These are phyloP conservation scores for Torulaspora gathmanii DNA, from an alignment of 805 yeast genomes.

Conservation along the genomic window DNA sequence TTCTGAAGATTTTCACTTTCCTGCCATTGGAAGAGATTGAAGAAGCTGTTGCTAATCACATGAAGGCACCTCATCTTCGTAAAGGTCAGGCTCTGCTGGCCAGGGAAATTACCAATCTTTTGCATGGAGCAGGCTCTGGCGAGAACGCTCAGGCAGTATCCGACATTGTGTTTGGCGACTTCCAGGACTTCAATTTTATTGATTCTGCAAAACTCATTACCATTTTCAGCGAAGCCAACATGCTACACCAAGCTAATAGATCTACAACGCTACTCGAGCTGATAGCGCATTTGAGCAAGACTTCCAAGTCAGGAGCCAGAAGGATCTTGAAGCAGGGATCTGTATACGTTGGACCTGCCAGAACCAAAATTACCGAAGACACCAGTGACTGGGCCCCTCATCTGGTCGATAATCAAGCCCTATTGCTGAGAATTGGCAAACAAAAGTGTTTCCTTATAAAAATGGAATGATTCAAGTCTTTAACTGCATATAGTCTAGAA, in stretches of 20 bases:
- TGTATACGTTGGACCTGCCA: constrained; percentile 60
- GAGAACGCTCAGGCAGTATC: constrained; percentile 62
- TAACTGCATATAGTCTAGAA: constrained; percentile 6
- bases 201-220: constrained; percentile 16
- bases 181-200: background rate
- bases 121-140: constrained; percentile 80
- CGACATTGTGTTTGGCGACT: constrained; percentile 49
- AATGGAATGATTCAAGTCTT: constrained; percentile 8
- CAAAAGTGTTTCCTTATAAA: constrained; percentile 57
- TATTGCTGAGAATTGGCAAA: constrained; percentile 74
- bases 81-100: constrained; percentile 77
- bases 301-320: constrained; percentile 54
- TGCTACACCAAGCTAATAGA: constrained; percentile 21
- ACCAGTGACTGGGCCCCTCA: constrained; percentile 46
- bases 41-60: constrained; percentile 49
- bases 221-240: constrained; percentile 21
- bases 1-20: constrained; percentile 73
- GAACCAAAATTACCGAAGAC: constrained; percentile 50
- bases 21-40: constrained; percentile 61
- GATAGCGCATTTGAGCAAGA: constrained; percentile 45
- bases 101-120: constrained; percentile 74
- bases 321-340: constrained; percentile 66
- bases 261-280: constrained; percentile 45
- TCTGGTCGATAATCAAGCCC: constrained; percentile 53
- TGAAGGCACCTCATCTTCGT: constrained; percentile 54